A percentile compares a stretch with the other conserved stretches of the same genome.
phyloP scores from a whole-genome alignment of 106 monocot genomes.

The Platanthera zijinensis region DNA sequence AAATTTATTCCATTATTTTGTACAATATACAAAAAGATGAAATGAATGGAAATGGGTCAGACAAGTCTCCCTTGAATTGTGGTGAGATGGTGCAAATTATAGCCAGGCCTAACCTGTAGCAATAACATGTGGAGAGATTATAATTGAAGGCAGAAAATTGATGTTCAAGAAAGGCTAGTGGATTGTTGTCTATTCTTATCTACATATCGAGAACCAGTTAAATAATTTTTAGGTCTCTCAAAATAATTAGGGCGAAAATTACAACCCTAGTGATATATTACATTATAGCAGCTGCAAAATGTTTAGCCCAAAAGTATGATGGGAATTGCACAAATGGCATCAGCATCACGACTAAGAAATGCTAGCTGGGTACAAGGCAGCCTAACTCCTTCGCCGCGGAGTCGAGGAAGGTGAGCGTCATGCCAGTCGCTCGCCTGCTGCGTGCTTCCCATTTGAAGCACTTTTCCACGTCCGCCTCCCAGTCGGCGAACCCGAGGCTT shows the following conservation, averaged over 20 bases:
- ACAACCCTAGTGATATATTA: neutral
- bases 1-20: too few species aligned
- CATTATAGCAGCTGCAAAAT: neutral
- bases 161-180: neutral
- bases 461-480: constrained; percentile 71
- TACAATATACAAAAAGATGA: too few species aligned
- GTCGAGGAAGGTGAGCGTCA: constrained; percentile 60
- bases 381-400: constrained; percentile 73
- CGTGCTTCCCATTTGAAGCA: constrained; percentile 79
- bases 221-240: neutral
- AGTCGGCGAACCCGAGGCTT: constrained; percentile 37
- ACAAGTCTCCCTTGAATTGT: too few species aligned
- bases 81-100: too few species aligned
- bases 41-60: too few species aligned
- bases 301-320: neutral
- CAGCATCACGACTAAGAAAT: neutral
- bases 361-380: constrained; percentile 31
- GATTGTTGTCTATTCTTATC: constrained; percentile 1
- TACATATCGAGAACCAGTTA: neutral
- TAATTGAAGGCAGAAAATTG: too few species aligned
- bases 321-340: too few species aligned
- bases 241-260: neutral
- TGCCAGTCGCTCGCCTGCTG: constrained; percentile 63
- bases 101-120: too few species aligned
- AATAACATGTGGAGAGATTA: too few species aligned